Evolutionary conservation across 768 basidiomycete genomes (phyloP), one percentile per base, ranked within the genome.

Genomic region (Rubroboletus pulcherrimus): DNA sequence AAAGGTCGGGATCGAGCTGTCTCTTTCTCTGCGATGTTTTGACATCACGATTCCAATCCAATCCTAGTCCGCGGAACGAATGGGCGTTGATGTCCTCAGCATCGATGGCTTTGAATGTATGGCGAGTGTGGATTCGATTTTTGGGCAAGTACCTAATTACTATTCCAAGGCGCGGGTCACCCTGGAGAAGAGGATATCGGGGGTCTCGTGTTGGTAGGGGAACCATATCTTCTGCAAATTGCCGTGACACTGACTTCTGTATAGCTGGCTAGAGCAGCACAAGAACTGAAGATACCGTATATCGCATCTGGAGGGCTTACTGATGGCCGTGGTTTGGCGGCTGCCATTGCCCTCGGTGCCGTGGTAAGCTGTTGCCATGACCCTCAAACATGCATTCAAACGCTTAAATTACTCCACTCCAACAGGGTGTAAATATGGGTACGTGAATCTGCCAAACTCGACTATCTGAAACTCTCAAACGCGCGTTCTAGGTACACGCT

Each of bases 181-280:
- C 93, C 93, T 17, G 95, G 95, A 58, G 95, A 97, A 66, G 91
- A 96, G 41, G 95, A 97, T 66, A 89, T 97, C 24, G 90, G 91
- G 4, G 90, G 89, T 5, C 65, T 96, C 24, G 88, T 97, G 4
- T 72, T 97, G 74, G 92, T 92, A 60, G 45, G 69, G 15, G 4
- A 31, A 17, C 30, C 24, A 12, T 7, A 12, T 39, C 31, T n/a
- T 30, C 31, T 38, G 10, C 39, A 6, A 6, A 35, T 56, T 29
- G 24, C 33, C 35, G 35, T 33, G 46, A 44, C 17, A n/a, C 47
- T 53, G 30, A 51, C 46, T 45, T 15, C 7, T 58, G 12, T 39
- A 4, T 46, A 93, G 91, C 78, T 97, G 45, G 93, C 94, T 2
- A 81, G 92, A 51, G 92, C 94, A 1, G 90, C 87, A 2, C 81